Conservation (phyloP, 768 basidiomycete species). For the Zangia roseola region DNA sequence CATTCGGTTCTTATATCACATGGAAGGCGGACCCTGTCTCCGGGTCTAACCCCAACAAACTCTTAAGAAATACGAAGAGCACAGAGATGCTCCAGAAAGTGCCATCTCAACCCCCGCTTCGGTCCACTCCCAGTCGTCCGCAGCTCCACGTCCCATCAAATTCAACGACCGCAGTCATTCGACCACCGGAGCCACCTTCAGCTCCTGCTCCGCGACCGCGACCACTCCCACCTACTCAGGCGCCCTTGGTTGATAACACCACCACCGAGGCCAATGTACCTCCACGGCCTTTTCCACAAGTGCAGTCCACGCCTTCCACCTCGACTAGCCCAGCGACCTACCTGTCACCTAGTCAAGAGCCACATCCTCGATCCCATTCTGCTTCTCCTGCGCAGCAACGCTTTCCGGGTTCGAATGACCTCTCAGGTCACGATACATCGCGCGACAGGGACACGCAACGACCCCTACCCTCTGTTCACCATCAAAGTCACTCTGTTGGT, state of each 20-base stretch:
- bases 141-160: slow-evolving; percentile 24
- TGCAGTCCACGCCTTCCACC: slow-evolving; percentile 23
- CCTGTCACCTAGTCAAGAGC: slow-evolving; percentile 52
- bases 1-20: slow-evolving; percentile 18
- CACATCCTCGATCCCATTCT: slow-evolving; percentile 62
- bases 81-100: slow-evolving; percentile 27
- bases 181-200: slow-evolving; percentile 18
- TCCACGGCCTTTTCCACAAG: slow-evolving; percentile 21
- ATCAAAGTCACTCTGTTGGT: slow-evolving; percentile 28
- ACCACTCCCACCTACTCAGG: slow-evolving; percentile 32
- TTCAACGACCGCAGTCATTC: slow-evolving; percentile 11
- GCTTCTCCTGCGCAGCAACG: slow-evolving; percentile 41
- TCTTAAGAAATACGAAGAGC: slow-evolving; percentile 29
- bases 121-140: slow-evolving; percentile 30
- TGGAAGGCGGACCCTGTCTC: slow-evolving; percentile 33
- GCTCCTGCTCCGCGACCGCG: slow-evolving; percentile 23
- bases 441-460: slow-evolving; percentile 33
- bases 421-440: slow-evolving; percentile 12
- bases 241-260: slow-evolving; percentile 15
- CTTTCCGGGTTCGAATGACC: slow-evolving; percentile 21
- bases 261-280: slow-evolving; percentile 19
- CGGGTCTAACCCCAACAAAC: slow-evolving; percentile 33
- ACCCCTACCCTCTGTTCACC: slow-evolving; percentile 22
- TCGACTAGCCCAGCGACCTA: slow-evolving; percentile 24
- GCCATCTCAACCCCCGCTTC: slow-evolving; percentile 21